Percentiles rank a stretch among this genome's conserved stretches.
These are phyloP conservation scores for Podospora fimiseda DNA, from an alignment of 495 filamentous ascomycete genomes.

Conservation along the genomic window DNA sequence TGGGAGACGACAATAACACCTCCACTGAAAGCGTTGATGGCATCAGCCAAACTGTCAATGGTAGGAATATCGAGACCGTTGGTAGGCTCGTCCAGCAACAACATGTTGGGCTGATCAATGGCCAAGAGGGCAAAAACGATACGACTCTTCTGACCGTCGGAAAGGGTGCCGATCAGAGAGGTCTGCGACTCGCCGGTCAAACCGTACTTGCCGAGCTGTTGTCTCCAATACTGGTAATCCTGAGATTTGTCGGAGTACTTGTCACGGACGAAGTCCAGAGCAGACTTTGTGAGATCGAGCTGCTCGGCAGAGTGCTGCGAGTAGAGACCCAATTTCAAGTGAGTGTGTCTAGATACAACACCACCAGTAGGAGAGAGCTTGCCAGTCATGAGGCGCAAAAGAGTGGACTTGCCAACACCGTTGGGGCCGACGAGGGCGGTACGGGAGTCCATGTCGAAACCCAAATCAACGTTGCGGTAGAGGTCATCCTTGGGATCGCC, in stretches of 20 bases:
- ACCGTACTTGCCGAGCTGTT: conserved; percentile 92
- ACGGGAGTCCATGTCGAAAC: conserved; percentile 98
- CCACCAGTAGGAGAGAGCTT: conserved; percentile 82
- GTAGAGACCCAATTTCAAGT: conserved; percentile 97
- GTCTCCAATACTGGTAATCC: conserved; percentile 99
- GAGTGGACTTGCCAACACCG: conserved; percentile 99
- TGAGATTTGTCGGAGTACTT: conserved; percentile 84
- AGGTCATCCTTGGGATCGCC: conserved; percentile 83
- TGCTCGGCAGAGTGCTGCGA: conserved; percentile 97
- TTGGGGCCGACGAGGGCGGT: conserved; percentile 97
- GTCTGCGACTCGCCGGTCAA: conserved; percentile 89
- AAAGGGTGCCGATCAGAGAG: conserved; percentile 93
- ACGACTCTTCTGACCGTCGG: conserved; percentile 93
- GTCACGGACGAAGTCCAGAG: conserved; percentile 95
- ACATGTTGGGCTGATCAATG: conserved; percentile 96
- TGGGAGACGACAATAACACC: conserved; percentile 97
- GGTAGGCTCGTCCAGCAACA: conserved; percentile 95
- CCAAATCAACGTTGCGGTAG: conserved; percentile 93
- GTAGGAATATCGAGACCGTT: conserved; percentile 99
- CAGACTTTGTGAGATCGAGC: conserved; percentile 95
- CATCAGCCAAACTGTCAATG: conserved; percentile 94
- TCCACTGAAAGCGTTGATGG: conserved; percentile 91
- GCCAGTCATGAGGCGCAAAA: conserved; percentile 95
- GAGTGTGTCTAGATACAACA: conserved; percentile 82
- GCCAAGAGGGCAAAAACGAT: conserved; percentile 97